These are phyloP conservation scores for Cardamine chenopodiifolia DNA, from an alignment of 345 rosid species.

Conservation along the genomic window DNA sequence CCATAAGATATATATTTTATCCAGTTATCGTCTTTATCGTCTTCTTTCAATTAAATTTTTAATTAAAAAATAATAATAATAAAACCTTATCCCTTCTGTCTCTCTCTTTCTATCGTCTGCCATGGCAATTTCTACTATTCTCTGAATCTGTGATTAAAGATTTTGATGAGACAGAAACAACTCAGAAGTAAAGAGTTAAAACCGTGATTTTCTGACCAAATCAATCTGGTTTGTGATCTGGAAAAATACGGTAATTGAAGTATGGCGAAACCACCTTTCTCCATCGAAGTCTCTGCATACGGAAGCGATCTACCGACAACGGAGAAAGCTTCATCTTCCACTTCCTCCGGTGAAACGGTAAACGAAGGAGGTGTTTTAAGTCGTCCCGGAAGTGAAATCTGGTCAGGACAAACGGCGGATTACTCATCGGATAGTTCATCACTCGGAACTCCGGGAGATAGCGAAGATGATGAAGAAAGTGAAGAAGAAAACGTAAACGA, in stretches of 20 bases:
- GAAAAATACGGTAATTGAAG: slow-evolving; percentile 49
- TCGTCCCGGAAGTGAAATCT: slow-evolving; percentile 39
- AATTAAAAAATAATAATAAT: background rate
- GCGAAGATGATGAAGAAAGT: slow-evolving; percentile 44
- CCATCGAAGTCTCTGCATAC: slow-evolving; percentile 48
- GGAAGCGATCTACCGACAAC: slow-evolving; percentile 36
- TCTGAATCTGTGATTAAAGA: slow-evolving; percentile 30
- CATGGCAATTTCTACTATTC: slow-evolving; percentile 38
- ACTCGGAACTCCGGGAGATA: slow-evolving; percentile 65
- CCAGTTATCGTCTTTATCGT: slow-evolving; percentile 35
- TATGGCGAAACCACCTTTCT: slow-evolving; percentile 55
- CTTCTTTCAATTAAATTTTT: slow-evolving; percentile 17
- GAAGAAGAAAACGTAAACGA: slow-evolving; percentile 38
- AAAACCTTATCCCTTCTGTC: slow-evolving; percentile 40
- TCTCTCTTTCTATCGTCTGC: slow-evolving; percentile 22
- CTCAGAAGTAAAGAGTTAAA: background rate
- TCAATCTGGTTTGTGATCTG: slow-evolving; percentile 24
- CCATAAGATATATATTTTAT: slow-evolving; percentile 22
- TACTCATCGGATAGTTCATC: slow-evolving; percentile 63
- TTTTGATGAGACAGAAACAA: slow-evolving; percentile 47
- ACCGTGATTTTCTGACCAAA: slow-evolving; percentile 23
- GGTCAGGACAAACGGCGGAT: slow-evolving; percentile 40
- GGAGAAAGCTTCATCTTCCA: slow-evolving; percentile 36
- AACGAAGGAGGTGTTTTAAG: slow-evolving; percentile 24
- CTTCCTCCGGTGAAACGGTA: background rate